Evolutionary conservation across 192 early-diverging fungal species (phyloP).

Genomic region (Entophlyctis luteolus): DNA sequence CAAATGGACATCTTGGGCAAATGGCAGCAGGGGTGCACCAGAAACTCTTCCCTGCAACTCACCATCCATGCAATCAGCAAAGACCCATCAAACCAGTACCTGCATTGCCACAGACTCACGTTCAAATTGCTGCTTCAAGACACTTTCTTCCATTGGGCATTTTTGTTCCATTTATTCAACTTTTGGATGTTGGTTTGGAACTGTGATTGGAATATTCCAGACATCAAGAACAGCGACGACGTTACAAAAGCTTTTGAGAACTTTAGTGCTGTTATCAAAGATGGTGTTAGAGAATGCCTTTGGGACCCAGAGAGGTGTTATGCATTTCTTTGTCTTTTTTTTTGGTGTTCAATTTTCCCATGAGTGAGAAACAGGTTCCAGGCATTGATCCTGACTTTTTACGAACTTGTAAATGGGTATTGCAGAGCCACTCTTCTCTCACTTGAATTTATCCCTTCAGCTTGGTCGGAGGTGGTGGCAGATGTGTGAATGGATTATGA

Average conservation of each 20-base stretch:
- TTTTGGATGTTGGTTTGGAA: conserved; percentile 25
- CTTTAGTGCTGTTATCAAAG: conserved; percentile 27
- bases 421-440: conserved; percentile 18
- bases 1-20: background rate
- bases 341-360: conserved; percentile 1
- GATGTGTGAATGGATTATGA: conserved; percentile 26
- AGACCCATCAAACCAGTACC: background rate
- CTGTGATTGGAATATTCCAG: conserved; percentile 23
- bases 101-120: conserved; percentile 23
- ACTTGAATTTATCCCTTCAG: conserved; percentile 28
- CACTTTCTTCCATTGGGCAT: conserved; percentile 34
- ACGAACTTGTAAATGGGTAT: conserved; percentile 32
- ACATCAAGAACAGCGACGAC: too few relatives aligned
- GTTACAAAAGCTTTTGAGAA: conserved; percentile 24
- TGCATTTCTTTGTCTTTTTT: too few relatives aligned
- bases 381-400: conserved; percentile 18
- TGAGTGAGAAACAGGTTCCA: background rate
- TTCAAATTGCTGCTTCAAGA: conserved; percentile 21
- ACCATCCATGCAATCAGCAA: background rate
- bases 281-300: conserved; percentile 22
- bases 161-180: conserved; percentile 30
- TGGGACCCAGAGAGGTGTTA: conserved; percentile 24
- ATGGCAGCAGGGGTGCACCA: background rate
- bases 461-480: conserved; percentile 23
- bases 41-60: background rate